phyloP scores from a whole-genome alignment of 257 asterid genomes.

The Solanum pimpinellifolium region DNA sequence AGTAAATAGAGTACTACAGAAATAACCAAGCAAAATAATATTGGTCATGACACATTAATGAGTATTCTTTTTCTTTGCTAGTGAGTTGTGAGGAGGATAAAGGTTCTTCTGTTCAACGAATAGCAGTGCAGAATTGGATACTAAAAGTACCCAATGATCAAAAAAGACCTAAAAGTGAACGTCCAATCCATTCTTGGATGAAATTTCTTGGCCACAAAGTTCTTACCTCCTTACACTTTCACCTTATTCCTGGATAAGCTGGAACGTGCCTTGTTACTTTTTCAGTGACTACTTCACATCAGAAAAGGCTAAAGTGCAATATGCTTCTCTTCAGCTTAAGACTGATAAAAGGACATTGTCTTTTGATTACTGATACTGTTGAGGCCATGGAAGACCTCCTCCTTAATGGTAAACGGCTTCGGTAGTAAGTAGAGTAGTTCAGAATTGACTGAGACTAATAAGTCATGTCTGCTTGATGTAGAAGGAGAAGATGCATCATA shows the following conservation, averaged over 20 bases:
- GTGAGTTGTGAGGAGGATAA: neutral
- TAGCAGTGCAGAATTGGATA: neutral
- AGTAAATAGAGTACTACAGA: neutral
- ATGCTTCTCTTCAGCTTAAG: neutral
- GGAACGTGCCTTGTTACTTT: neutral
- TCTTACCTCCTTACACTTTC: neutral
- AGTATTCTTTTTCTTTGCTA: neutral
- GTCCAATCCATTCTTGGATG: neutral
- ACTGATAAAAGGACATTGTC: neutral
- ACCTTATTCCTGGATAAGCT: constrained; percentile 3
- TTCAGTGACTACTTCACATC: neutral
- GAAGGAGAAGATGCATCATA: neutral
- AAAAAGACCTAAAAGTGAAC: neutral
- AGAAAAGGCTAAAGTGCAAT: neutral
- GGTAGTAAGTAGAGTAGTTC: neutral
- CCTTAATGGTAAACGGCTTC: neutral
- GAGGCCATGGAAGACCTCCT: neutral
- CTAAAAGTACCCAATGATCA: neutral
- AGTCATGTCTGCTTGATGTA: neutral
- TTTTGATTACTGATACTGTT: neutral
- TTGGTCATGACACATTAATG: neutral
- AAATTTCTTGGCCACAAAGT: constrained; percentile 1
- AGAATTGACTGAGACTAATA: neutral
- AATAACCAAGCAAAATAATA: neutral
- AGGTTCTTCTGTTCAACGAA: neutral